Conservation (phyloP, 1,284 basidiomycete species). For the Ustilago crameri region DNA sequence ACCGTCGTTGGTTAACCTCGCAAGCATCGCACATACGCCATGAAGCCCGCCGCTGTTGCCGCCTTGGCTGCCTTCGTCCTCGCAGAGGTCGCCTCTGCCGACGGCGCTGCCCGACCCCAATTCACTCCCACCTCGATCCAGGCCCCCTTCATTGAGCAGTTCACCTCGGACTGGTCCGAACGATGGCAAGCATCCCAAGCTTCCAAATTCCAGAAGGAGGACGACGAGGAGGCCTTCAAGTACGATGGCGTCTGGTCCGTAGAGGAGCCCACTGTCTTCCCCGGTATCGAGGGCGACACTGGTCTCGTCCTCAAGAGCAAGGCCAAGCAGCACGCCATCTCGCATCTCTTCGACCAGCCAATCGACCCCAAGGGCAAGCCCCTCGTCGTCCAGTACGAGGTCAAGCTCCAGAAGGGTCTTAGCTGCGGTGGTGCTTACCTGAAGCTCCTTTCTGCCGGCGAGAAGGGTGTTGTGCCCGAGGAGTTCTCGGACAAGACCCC, state of each 20-base stretch:
- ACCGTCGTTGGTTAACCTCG: not conserved
- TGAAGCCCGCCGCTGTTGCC: slow-evolving; percentile 46
- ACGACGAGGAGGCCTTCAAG: slow-evolving; percentile 74
- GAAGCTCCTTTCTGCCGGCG: slow-evolving; percentile 80
- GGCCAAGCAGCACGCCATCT: slow-evolving; percentile 96
- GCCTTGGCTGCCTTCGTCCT: slow-evolving; percentile 44
- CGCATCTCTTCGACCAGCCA: slow-evolving; percentile 82
- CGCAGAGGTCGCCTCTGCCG: slow-evolving; percentile 38
- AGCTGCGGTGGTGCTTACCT: slow-evolving; percentile 99
- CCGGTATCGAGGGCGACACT: slow-evolving; percentile 69
- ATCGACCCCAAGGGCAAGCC: slow-evolving; percentile 88
- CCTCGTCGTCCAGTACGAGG: slow-evolving; percentile 95
- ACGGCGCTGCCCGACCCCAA: slow-evolving; percentile 32
- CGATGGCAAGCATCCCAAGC: slow-evolving; percentile 97
- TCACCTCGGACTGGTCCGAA: slow-evolving; percentile 86
- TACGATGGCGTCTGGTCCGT: slow-evolving; percentile 98
- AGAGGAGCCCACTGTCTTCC: slow-evolving; percentile 83
- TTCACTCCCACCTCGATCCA: slow-evolving; percentile 81
- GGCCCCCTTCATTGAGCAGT: slow-evolving; percentile 97
- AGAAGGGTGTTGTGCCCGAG: slow-evolving; percentile 63
- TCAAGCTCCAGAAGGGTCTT: slow-evolving; percentile 96
- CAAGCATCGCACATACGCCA: slow-evolving; percentile 5
- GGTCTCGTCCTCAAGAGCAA: slow-evolving; percentile 75
- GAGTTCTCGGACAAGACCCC: slow-evolving; percentile 67
- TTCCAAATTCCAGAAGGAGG: slow-evolving; percentile 77